Evolutionary conservation across 768 basidiomycete genomes (phyloP), one percentile per base, ranked within the genome.

Genomic region (Cystoderma amianthinum): DNA sequence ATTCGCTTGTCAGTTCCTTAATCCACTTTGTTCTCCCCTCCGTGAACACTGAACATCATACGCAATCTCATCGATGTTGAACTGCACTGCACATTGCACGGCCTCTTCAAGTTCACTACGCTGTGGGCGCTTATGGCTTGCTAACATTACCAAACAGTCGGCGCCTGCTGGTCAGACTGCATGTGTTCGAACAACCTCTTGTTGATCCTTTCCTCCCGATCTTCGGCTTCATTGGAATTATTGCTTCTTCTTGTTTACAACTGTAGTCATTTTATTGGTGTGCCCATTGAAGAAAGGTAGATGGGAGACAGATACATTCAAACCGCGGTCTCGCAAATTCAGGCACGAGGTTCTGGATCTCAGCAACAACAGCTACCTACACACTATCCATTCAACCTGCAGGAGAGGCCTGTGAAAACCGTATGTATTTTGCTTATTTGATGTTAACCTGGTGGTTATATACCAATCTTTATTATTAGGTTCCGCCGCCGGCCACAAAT

Each of bases 401-500:
- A 36, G 17, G n/a, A 20, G 15, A 15, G 41, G 9, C 32, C 33
- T 6, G 32, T 42, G 11, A 17, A 16, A 20, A 24, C n/a, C 19
- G 41, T 42, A 16, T 19, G 39, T 40, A 9, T 25, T 9, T 2
- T 13, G 3, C 23, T 13, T 38, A n/a, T n/a, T 22, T 38, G 2
- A 12, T 10, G 12, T 38, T 2, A 13, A 11, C 17, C 16, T 13
- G 15, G 10, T 20, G 18, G 1, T 13, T 38, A 13, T 4, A 38
- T 18, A 13, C 11, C 22, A 10, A 11, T 6, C 13, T 25, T 40
- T 25, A 45, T 36, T 44, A 35, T 32, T 59, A 89, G 86, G 86
- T 92, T 13, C 71, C 80, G 50, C 74, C 72, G 37, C 90, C 88
- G 28, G 80, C 70, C 2, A 64, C 71, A 47, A 61, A 68, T 51